phyloP scores from a whole-genome alignment of 2,329 filamentous ascomycete genomes.

The Trichophyton schoenleinii region DNA sequence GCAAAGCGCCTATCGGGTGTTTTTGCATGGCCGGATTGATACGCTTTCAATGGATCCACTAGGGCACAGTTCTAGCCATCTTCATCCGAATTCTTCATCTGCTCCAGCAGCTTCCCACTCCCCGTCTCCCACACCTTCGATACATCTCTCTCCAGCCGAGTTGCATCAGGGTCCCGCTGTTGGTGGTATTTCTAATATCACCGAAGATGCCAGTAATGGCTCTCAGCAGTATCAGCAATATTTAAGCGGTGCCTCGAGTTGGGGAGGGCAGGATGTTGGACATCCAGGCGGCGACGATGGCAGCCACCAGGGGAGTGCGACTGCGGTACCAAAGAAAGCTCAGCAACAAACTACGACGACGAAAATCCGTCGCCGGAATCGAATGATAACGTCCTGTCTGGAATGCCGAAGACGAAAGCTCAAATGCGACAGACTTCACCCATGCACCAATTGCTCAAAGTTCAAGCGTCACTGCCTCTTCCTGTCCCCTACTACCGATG shows the following conservation, averaged over 20 bases:
- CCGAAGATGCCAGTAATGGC: background rate
- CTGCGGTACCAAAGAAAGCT: background rate
- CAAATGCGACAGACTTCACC: slow-evolving; percentile 60
- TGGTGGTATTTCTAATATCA: background rate
- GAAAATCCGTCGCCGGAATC: slow-evolving; percentile 47
- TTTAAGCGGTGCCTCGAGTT: background rate
- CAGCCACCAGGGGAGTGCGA: background rate
- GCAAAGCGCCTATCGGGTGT: background rate
- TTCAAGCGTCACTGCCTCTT: slow-evolving; percentile 47
- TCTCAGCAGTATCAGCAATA: background rate
- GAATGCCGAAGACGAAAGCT: slow-evolving; percentile 62
- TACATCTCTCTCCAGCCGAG: background rate
- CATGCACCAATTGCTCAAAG: slow-evolving; percentile 49
- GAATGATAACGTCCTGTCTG: slow-evolving; percentile 57
- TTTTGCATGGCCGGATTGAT: background rate
- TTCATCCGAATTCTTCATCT: background rate
- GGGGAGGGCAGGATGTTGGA: background rate
- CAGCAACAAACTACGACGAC: background rate
- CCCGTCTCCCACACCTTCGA: background rate
- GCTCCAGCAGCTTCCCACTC: background rate
- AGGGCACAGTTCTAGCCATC: background rate
- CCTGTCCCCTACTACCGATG: slow-evolving; percentile 54
- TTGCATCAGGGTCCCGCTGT: background rate
- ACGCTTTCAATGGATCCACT: slow-evolving; percentile 1
- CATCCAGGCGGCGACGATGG: background rate